These are phyloP conservation scores for Fusarium sp. DNA, from an alignment of 2,329 filamentous ascomycete genomes.

Conservation along the genomic window DNA sequence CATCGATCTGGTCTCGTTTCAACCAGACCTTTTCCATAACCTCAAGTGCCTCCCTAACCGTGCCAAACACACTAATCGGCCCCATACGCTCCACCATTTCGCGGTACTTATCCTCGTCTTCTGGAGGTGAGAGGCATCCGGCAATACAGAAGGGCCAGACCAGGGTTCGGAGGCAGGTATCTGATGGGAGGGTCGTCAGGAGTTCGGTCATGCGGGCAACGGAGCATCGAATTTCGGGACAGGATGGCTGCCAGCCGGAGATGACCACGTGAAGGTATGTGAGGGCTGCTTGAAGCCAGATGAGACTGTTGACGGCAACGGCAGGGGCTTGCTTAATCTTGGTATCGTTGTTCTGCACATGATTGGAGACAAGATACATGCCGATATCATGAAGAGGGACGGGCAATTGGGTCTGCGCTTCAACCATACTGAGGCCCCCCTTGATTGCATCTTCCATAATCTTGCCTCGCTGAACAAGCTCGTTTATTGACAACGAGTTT, in stretches of 20 bases:
- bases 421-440: constrained; percentile 50
- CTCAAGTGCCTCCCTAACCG: constrained; percentile 58
- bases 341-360: constrained; percentile 42
- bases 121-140: constrained; percentile 56
- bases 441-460: constrained; percentile 57
- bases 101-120: constrained; percentile 60
- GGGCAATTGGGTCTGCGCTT: constrained; percentile 33
- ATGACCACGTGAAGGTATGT: constrained; percentile 64
- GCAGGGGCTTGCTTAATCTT: constrained; percentile 42
- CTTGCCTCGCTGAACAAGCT: constrained; percentile 61
- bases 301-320: constrained; percentile 52
- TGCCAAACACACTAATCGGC: constrained; percentile 61
- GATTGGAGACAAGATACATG: constrained; percentile 39
- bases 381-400: constrained; percentile 17
- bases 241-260: constrained; percentile 64
- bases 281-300: constrained; percentile 64
- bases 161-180: constrained; percentile 53
- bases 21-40: constrained; percentile 64
- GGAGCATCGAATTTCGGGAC: constrained; percentile 56
- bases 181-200: constrained; percentile 51
- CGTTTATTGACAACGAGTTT: constrained; percentile 60
- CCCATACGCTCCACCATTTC: constrained; percentile 58
- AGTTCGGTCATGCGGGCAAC: constrained; percentile 54
- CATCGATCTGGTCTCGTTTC: constrained; percentile 55
- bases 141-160: constrained; percentile 60